Percentiles rank a stretch among this genome's conserved stretches.
These are phyloP conservation scores for Pyrus bretschneideri DNA, from an alignment of 306 rosid genomes.

Conservation along the genomic window DNA sequence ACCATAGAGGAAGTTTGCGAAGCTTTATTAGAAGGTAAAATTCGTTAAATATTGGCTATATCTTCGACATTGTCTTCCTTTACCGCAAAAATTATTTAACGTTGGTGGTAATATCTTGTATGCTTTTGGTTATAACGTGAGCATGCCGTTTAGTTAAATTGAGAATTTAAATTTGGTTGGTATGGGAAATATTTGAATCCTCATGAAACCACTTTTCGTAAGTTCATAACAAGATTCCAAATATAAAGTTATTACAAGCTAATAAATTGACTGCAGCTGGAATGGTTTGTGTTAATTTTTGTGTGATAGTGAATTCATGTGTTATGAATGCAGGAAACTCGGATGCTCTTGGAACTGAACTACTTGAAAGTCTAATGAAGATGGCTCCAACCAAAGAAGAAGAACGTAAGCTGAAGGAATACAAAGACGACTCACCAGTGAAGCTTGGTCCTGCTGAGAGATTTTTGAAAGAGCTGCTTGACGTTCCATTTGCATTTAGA, in stretches of 20 bases:
- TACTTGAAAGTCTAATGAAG: slow-evolving; percentile 86
- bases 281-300: not conserved
- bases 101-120: not conserved
- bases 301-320: not conserved
- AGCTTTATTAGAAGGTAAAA: slow-evolving; percentile 75
- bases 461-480: slow-evolving; percentile 86
- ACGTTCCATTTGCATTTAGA: slow-evolving; percentile 86
- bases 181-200: not conserved
- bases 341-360: slow-evolving; percentile 80
- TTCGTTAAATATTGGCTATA: not conserved
- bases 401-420: slow-evolving; percentile 78
- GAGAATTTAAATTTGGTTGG: not conserved
- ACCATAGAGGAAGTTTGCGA: slow-evolving; percentile 84
- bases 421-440: slow-evolving; percentile 64
- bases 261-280: not conserved
- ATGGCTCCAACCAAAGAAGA: slow-evolving; percentile 99
- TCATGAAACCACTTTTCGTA: not conserved
- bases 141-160: not conserved
- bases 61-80: not conserved
- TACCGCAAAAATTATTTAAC: not conserved
- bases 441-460: slow-evolving; percentile 93
- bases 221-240: not conserved
- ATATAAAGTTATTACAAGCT: no score
- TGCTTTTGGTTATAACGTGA: not conserved
- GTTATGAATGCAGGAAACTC: slow-evolving; percentile 50